These are phyloP conservation scores for Metarhizium guizhouense DNA, from an alignment of 2,329 filamentous ascomycete genomes.

Conservation along the genomic window DNA sequence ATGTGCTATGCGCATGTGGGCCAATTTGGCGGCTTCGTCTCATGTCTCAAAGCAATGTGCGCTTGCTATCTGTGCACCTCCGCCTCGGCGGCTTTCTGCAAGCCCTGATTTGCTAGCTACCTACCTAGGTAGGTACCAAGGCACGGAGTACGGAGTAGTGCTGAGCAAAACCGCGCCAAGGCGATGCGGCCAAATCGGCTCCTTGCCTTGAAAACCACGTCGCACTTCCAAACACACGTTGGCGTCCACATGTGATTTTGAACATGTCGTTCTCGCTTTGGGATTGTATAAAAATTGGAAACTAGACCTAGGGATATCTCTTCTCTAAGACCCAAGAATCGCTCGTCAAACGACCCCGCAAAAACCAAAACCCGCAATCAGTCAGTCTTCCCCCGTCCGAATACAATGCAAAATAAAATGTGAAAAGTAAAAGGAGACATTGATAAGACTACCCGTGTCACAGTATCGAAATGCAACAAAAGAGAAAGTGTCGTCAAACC, in stretches of 20 bases:
- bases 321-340: constrained; percentile 2
- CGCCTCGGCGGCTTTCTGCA: too few species aligned
- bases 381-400: not conserved
- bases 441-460: not conserved
- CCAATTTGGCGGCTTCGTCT: not conserved
- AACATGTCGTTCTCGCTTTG: not conserved
- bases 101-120: too few species aligned
- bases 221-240: too few species aligned
- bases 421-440: not conserved
- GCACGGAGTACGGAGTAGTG: too few species aligned
- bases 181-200: too few species aligned
- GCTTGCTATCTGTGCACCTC: too few species aligned
- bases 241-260: not conserved
- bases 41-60: too few species aligned
- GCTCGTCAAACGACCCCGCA: not conserved
- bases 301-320: constrained; percentile 4
- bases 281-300: not conserved
- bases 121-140: too few species aligned
- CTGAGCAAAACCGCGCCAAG: too few species aligned
- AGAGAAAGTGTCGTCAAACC: not conserved
- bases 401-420: not conserved
- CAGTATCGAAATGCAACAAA: not conserved
- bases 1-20: not conserved
- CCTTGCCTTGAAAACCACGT: too few species aligned
- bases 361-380: not conserved